Evolutionary conservation across 768 basidiomycete species (phyloP).

Genomic region (Cubamyces lactineus): DNA sequence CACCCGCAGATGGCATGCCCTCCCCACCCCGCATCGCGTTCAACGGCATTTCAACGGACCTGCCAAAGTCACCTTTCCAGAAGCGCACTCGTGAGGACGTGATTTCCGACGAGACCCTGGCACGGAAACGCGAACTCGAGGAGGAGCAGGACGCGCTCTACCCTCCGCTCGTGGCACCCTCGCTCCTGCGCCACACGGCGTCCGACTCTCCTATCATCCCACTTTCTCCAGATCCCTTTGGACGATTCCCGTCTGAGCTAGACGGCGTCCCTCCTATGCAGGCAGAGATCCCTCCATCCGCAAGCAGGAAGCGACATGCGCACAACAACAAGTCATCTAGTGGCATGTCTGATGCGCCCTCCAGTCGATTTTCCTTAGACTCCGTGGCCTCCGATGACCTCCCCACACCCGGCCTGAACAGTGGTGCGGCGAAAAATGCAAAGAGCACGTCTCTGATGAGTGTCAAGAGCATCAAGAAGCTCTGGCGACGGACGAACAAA

Average conservation of each 20-base stretch:
- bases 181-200: slow-evolving; percentile 28
- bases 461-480: slow-evolving; percentile 70
- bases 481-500: slow-evolving; percentile 77
- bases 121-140: slow-evolving; percentile 48
- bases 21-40: slow-evolving; percentile 67
- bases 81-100: slow-evolving; percentile 43
- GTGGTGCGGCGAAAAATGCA: slow-evolving; percentile 31
- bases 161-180: slow-evolving; percentile 41
- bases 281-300: slow-evolving; percentile 19
- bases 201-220: slow-evolving; percentile 67
- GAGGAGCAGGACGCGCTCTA: slow-evolving; percentile 51
- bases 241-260: slow-evolving; percentile 59
- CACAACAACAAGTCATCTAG: slow-evolving; percentile 17
- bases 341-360: slow-evolving; percentile 29
- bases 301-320: slow-evolving; percentile 6
- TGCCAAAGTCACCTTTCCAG: slow-evolving; percentile 48
- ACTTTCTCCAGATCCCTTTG: slow-evolving; percentile 84
- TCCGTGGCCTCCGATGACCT: slow-evolving; percentile 49
- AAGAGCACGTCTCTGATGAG: slow-evolving; percentile 58
- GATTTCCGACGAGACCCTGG: slow-evolving; percentile 45
- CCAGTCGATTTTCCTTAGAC: slow-evolving; percentile 73
- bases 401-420: not conserved
- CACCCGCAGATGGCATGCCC: slow-evolving; percentile 39
- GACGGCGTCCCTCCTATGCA: slow-evolving; percentile 11
- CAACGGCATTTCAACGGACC: slow-evolving; percentile 68